Evolutionary conservation across 176 grass and related monocot genomes (phyloP).

Genomic region (Aechmea fasciata): DNA sequence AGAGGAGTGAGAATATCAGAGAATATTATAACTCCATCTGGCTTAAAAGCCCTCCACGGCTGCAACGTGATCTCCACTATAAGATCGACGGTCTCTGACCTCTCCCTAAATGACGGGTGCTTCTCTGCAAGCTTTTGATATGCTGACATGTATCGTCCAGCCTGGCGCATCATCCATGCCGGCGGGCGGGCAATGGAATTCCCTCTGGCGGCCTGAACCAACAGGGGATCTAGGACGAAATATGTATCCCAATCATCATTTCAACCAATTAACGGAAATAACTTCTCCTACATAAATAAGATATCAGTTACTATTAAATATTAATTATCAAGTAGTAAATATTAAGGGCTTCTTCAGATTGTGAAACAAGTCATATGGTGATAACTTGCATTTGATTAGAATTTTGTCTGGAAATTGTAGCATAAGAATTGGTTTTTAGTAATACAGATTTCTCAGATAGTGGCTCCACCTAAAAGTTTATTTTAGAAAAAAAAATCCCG

Average conservation of each 20-base stretch:
- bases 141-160: conserved; percentile 84
- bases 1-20: conserved; percentile 95
- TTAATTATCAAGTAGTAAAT: too few relatives aligned
- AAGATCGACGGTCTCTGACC: conserved; percentile 86
- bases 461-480: too few relatives aligned
- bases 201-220: conserved; percentile 73
- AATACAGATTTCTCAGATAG: too few relatives aligned
- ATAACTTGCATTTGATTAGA: too few relatives aligned
- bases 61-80: conserved; percentile 93
- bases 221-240: conserved; percentile 46
- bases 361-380: too few relatives aligned
- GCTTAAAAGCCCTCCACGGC: conserved; percentile 71
- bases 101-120: conserved; percentile 81
- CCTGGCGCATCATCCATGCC: conserved; percentile 99
- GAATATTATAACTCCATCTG: conserved; percentile 96
- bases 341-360: too few relatives aligned
- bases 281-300: too few relatives aligned
- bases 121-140: conserved; percentile 84
- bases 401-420: too few relatives aligned
- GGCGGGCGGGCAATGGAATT: conserved; percentile 55
- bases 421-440: too few relatives aligned
- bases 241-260: not conserved
- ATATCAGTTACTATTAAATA: too few relatives aligned
- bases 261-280: not conserved
- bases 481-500: too few relatives aligned